Base-by-base conservation (phyloP, 176 grass and related monocot genomes). In the Tuctoria greenei region DNA sequence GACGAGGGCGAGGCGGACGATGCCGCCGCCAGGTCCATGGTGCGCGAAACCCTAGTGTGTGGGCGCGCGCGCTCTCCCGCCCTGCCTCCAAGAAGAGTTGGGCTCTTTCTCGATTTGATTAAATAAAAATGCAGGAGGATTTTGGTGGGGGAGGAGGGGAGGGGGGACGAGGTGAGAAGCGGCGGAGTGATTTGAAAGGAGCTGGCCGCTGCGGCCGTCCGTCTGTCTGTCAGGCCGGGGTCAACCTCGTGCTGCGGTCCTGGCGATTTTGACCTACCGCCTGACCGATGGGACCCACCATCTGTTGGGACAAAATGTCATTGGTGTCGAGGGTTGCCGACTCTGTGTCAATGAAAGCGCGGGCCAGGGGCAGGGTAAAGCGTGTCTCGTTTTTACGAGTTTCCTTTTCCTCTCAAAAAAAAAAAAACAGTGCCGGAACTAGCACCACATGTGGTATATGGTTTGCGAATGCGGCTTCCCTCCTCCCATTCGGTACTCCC, bases 1-100 rank as follows among this genome's bases (percentile, higher is more conserved):
- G 51, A 51, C 23, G 89, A 88, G 21, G 72, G 62, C 14, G 82
- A 85, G 8, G 36, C 75, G 31, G 45, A 39, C 17, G 61, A 73
- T 35, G 77, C 66, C 45, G 61, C 77, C 74, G 70, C 61, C 31
- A 3, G 31, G 31, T 74, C 83, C 83, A 81, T 82, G 56, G 56
- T 76, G 23, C 10, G 46, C 50, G 14, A 74, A 87, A 83, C 88
- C 88, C 88, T 86, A 86, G 72, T 45, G 40, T 10, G 20, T 31
- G 31, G 2, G 31, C 65, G 64, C 72, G 42, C 82, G 50, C 72
- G 42, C 82, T 51, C 72, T 40, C 75, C 38, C 65, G 59, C 60
- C 27, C 43, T 17, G 31, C 74, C n/a, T 44, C 31, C 5, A 18
- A n/a, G n/a, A 13, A 58, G 11, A 71, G 69, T 23, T 71, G 47